Conservation (phyloP, 2,329 filamentous ascomycete genomes). For the Aspergillus sojae region DNA sequence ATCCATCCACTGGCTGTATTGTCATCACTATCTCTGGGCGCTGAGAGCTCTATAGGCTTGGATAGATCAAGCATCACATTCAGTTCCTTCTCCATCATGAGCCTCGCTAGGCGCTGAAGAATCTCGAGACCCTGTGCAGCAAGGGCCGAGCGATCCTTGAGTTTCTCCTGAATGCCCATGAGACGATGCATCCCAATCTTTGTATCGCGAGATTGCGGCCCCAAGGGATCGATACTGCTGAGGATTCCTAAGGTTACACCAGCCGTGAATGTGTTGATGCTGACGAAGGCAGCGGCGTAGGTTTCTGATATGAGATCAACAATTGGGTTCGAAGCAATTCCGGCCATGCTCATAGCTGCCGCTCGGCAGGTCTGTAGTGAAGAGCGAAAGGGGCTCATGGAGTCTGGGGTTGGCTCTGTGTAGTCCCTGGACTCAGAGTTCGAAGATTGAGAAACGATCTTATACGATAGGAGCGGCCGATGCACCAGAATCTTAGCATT, state of each 20-base stretch:
- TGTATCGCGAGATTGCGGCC: conserved; percentile 14
- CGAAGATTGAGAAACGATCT: background rate
- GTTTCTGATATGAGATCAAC: conserved; percentile 24
- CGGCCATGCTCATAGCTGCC: conserved; percentile 23
- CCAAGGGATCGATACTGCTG: conserved; percentile 26
- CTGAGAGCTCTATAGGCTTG: background rate
- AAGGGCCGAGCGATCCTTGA: conserved; percentile 20
- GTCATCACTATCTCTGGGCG: background rate
- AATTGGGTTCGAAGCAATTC: conserved; percentile 13
- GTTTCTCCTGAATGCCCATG: conserved; percentile 22
- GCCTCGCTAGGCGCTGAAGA: conserved; percentile 18
- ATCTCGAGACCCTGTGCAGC: conserved; percentile 26
- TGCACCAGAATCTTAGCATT: conserved; percentile 38
- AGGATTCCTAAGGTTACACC: conserved; percentile 26
- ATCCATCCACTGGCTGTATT: background rate
- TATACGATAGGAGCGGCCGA: conserved; percentile 28
- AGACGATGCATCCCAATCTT: conserved; percentile 25
- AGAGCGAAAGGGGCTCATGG: conserved; percentile 2
- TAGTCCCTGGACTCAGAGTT: background rate
- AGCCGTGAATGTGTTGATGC: conserved; percentile 30
- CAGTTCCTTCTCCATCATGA: conserved; percentile 28
- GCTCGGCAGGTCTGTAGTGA: conserved; percentile 22
- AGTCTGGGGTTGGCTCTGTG: background rate
- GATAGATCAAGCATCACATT: conserved; percentile 19
- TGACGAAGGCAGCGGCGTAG: conserved; percentile 28